Conservation (phyloP, 106 monocot genomes). For the Alisma plantagoaquatica region DNA sequence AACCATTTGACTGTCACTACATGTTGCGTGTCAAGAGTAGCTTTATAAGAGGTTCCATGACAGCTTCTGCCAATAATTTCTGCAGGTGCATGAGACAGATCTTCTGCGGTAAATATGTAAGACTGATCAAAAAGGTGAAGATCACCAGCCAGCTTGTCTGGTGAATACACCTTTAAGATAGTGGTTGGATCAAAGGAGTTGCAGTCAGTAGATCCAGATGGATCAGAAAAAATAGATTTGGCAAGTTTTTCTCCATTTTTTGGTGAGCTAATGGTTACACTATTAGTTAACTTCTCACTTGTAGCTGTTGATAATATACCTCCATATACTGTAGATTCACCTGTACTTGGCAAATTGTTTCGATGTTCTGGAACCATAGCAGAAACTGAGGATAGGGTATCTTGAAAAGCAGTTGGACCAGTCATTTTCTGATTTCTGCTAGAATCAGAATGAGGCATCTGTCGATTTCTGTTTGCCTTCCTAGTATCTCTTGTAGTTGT, state of each 20-base stretch:
- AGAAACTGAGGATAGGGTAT: slow-evolving; percentile 18
- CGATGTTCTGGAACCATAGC: slow-evolving; percentile 17
- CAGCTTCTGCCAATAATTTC: slow-evolving; percentile 80
- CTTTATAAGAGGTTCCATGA: slow-evolving; percentile 73
- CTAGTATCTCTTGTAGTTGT: slow-evolving; percentile 7
- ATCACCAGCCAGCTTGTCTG: slow-evolving; percentile 63
- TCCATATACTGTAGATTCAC: slow-evolving; percentile 15
- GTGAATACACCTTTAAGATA: slow-evolving; percentile 37
- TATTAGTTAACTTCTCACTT: slow-evolving; percentile 3
- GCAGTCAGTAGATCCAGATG: slow-evolving; percentile 21
- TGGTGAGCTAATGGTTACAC: background rate
- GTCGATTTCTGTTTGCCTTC: slow-evolving; percentile 10
- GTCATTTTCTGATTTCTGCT: slow-evolving; percentile 11
- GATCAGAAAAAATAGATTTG: slow-evolving; percentile 26
- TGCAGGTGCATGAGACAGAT: slow-evolving; percentile 73
- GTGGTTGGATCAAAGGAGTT: slow-evolving; percentile 8
- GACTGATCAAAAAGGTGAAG: slow-evolving; percentile 61
- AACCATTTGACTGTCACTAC: slow-evolving; percentile 67
- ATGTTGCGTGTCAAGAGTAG: slow-evolving; percentile 44
- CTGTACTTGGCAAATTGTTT: background rate
- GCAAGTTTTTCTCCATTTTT: slow-evolving; percentile 9
- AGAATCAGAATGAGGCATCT: slow-evolving; percentile 7
- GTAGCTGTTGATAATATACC: slow-evolving; percentile 4
- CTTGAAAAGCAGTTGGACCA: slow-evolving; percentile 14
- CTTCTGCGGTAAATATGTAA: slow-evolving; percentile 45